These are phyloP conservation scores for Dothidotthia symphoricarpi DNA, from an alignment of 2,329 filamentous ascomycete species.

Conservation along the genomic window DNA sequence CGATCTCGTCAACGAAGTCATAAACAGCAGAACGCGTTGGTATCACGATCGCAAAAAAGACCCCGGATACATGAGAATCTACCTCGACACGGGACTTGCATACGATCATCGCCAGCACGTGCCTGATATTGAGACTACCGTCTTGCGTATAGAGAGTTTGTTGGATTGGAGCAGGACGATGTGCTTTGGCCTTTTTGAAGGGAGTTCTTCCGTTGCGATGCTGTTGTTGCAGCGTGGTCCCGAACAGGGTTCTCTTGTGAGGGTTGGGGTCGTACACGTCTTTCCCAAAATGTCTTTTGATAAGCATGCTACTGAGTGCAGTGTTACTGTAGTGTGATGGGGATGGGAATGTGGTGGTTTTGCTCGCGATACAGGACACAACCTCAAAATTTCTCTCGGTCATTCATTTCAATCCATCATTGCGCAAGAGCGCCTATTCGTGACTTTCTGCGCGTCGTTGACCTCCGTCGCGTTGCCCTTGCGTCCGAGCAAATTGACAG, in stretches of 20 bases:
- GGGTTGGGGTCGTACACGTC: not conserved
- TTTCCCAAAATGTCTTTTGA: not conserved
- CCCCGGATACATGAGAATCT: no score
- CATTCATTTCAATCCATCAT: no score
- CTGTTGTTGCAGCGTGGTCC: not conserved
- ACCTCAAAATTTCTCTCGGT: no score
- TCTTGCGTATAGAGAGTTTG: no score
- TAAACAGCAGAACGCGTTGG: no score
- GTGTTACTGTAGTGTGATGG: not conserved
- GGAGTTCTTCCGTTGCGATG: not conserved
- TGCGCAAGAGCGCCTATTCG: conserved; percentile 59
- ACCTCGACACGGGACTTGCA: no score
- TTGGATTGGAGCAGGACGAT: not conserved
- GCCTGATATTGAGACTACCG: no score
- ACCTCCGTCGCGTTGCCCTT: conserved; percentile 60
- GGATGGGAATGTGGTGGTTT: no score
- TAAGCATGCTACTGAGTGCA: not conserved
- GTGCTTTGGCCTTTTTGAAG: not conserved
- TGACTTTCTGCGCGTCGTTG: conserved; percentile 57
- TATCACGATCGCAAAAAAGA: no score
- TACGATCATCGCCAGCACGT: no score
- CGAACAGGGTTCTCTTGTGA: not conserved
- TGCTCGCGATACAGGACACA: no score
- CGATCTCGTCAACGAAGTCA: no score
- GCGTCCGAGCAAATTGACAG: conserved; percentile 75